phyloP scores from a whole-genome alignment of 225 moss, liverwort and hornwort species.

The Sphagnum contortum region DNA sequence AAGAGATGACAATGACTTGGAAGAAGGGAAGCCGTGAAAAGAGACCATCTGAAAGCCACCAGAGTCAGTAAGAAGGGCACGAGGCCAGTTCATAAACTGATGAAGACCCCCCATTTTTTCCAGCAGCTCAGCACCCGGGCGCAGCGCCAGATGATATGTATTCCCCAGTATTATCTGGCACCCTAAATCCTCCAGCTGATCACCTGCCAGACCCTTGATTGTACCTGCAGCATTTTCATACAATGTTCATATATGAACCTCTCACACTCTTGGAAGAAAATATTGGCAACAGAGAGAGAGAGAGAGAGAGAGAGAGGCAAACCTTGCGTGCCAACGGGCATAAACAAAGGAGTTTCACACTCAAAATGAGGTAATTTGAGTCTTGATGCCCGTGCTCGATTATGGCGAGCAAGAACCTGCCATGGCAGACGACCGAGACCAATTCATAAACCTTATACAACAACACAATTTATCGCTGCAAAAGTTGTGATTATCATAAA shows the following conservation, averaged over 20 bases:
- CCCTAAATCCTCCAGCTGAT: constrained; percentile 77
- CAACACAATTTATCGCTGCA: not conserved
- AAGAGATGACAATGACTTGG: not conserved
- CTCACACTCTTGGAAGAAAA: not conserved
- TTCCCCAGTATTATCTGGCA: constrained; percentile 78
- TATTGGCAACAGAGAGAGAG: not conserved
- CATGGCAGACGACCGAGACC: constrained; percentile 5
- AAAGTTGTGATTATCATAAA: not conserved
- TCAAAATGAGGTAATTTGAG: constrained; percentile 85
- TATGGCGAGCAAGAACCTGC: constrained; percentile 80
- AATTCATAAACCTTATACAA: not conserved
- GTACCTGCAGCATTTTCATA: constrained; percentile 44
- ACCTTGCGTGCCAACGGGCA: constrained; percentile 99
- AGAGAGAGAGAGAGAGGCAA: constrained; percentile 4
- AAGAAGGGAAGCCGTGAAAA: not conserved
- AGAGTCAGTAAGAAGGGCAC: constrained; percentile 90
- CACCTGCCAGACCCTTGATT: constrained; percentile 77
- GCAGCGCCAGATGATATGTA: constrained; percentile 84
- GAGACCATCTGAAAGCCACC: constrained; percentile 96
- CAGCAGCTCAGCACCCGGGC: constrained; percentile 74
- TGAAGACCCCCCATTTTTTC: constrained; percentile 76
- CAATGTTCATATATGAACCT: not conserved
- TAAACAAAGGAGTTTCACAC: constrained; percentile 84
- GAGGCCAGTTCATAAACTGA: constrained; percentile 91
- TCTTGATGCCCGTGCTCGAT: constrained; percentile 79